phyloP scores from a whole-genome alignment of 179 eudicot genomes.

The Nepenthes alata region DNA sequence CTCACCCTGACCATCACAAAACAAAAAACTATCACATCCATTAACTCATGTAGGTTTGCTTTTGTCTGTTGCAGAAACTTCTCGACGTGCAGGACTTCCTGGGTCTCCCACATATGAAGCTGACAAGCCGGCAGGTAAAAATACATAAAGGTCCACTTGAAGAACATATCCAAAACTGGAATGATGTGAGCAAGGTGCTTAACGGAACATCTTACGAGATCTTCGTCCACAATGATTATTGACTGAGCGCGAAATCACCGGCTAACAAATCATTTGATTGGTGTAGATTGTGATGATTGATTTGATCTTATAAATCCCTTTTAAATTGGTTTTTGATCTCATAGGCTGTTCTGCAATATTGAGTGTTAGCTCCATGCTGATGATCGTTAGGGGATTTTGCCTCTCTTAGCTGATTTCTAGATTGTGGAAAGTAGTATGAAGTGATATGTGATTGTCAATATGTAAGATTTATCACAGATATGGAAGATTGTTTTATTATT shows the following conservation, averaged over 20 bases:
- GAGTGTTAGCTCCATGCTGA: too few relatives aligned
- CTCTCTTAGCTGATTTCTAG: too few relatives aligned
- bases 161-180: slow-evolving; percentile 64
- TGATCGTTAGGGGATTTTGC: too few relatives aligned
- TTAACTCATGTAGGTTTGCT: too few relatives aligned
- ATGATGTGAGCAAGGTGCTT: slow-evolving; percentile 44
- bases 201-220: slow-evolving; percentile 60
- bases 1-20: too few relatives aligned
- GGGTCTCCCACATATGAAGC: slow-evolving; percentile 31
- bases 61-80: slow-evolving; percentile 32
- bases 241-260: not conserved
- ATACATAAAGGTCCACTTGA: slow-evolving; percentile 60
- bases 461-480: too few relatives aligned
- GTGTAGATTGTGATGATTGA: not conserved
- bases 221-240: slow-evolving; percentile 50
- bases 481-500: too few relatives aligned
- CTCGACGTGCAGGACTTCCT: slow-evolving; percentile 47
- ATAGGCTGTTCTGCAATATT: too few relatives aligned
- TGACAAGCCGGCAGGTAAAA: slow-evolving; percentile 61
- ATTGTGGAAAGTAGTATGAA: too few relatives aligned
- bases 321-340: too few relatives aligned
- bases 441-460: too few relatives aligned
- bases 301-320: not conserved
- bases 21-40: too few relatives aligned
- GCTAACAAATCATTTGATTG: not conserved